A percentile compares a stretch with the other conserved stretches of the same genome.
Evolutionary conservation across 83 land plant genomes (phyloP).

Genomic region (Isoetes engelmannii): DNA sequence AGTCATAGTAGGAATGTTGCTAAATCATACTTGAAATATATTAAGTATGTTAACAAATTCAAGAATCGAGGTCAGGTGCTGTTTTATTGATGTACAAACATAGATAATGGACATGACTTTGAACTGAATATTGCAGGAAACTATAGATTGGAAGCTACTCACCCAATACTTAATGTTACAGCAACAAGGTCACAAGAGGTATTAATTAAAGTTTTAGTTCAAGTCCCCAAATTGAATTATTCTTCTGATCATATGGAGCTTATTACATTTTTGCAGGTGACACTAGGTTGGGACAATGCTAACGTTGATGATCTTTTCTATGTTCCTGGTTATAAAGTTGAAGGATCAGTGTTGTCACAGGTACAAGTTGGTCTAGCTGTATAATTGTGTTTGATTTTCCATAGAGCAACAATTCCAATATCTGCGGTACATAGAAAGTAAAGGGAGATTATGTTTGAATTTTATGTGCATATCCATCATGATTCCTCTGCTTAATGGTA

Average conservation of each 20-base stretch:
- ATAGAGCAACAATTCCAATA: background rate
- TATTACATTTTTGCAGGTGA: constrained; percentile 36
- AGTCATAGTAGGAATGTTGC: too few relatives aligned
- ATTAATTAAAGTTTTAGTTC: background rate
- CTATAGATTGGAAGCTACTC: constrained; percentile 19
- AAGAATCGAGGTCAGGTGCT: too few relatives aligned
- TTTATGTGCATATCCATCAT: background rate
- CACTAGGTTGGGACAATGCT: constrained; percentile 67
- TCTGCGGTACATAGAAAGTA: background rate
- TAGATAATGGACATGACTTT: too few relatives aligned
- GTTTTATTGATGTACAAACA: too few relatives aligned
- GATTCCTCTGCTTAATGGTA: background rate
- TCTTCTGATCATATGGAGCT: background rate
- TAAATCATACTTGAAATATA: too few relatives aligned
- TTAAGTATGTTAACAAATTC: too few relatives aligned
- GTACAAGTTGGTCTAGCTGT: constrained; percentile 23
- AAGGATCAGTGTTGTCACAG: constrained; percentile 81
- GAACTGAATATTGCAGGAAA: constrained; percentile 11
- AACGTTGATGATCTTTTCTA: constrained; percentile 55
- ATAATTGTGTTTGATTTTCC: background rate
- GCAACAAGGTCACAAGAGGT: constrained; percentile 21
- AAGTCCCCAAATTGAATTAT: background rate
- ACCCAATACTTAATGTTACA: constrained; percentile 17
- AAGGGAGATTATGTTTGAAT: background rate
- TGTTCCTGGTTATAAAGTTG: constrained; percentile 69